Conservation (phyloP, 1,284 basidiomycete species). For the Takashimella koratensis region DNA sequence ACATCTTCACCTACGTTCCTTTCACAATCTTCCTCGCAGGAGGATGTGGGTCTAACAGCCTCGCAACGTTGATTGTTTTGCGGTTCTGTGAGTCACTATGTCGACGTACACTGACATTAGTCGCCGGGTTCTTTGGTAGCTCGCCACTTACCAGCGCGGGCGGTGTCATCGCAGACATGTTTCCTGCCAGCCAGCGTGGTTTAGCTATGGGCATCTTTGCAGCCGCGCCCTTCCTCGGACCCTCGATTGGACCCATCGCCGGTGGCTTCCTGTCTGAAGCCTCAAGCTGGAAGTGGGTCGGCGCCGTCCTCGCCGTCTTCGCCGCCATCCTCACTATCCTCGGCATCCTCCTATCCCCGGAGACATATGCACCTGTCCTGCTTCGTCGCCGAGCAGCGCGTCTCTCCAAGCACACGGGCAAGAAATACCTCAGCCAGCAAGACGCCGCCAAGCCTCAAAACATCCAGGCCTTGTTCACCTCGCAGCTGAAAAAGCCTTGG, state of each 20-base stretch:
- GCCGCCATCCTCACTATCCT: slow-evolving; percentile 41
- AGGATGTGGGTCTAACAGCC: slow-evolving; percentile 44
- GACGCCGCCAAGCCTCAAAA: slow-evolving; percentile 41
- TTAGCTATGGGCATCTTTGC: slow-evolving; percentile 55
- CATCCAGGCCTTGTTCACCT: slow-evolving; percentile 37
- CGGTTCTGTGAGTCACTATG: slow-evolving; percentile 33
- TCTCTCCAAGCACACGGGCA: slow-evolving; percentile 48
- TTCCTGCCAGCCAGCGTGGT: slow-evolving; percentile 45
- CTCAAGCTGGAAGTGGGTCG: slow-evolving; percentile 54
- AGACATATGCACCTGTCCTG: slow-evolving; percentile 51
- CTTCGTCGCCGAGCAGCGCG: slow-evolving; percentile 41
- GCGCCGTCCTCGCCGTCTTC: slow-evolving; percentile 61
- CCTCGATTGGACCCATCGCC: slow-evolving; percentile 47
- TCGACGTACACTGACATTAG: too few species aligned
- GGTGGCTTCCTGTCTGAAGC: slow-evolving; percentile 46
- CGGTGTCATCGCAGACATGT: slow-evolving; percentile 50
- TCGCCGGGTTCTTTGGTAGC: slow-evolving; percentile 49
- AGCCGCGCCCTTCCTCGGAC: slow-evolving; percentile 47
- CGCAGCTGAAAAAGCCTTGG: slow-evolving; percentile 48
- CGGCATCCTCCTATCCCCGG: slow-evolving; percentile 40
- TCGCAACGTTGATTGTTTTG: slow-evolving; percentile 49
- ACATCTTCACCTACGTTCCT: slow-evolving; percentile 46
- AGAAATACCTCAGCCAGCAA: slow-evolving; percentile 45
- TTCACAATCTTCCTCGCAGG: slow-evolving; percentile 51
- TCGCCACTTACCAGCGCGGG: slow-evolving; percentile 51